Conservation (phyloP, 495 filamentous ascomycete genomes). For the Penicillium crystallinum region DNA sequence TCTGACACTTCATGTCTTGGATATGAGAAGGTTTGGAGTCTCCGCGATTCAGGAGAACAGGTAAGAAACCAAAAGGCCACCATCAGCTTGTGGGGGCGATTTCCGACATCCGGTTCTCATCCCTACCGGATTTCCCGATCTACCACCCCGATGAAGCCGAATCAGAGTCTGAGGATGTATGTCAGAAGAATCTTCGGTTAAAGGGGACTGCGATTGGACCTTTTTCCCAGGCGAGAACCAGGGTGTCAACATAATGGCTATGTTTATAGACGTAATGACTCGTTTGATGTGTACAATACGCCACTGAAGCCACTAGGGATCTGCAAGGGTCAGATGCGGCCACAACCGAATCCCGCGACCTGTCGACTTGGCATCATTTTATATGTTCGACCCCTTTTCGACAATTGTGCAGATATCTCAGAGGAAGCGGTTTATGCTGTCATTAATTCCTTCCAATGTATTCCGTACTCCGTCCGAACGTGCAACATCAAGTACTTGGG, state of each 20-base stretch:
- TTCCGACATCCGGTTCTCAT: background rate
- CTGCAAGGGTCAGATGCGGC: constrained; percentile 6
- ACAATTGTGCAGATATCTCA: background rate
- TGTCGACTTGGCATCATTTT: constrained; percentile 3
- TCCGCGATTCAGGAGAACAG: background rate
- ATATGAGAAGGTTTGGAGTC: background rate
- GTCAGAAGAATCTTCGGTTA: background rate
- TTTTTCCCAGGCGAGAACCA: too few relatives aligned
- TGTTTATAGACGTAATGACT: background rate
- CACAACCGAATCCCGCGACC: constrained; percentile 1
- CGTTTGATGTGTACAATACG: background rate
- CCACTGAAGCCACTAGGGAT: background rate
- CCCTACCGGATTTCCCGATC: background rate
- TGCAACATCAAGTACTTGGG: too few relatives aligned
- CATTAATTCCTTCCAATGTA: too few relatives aligned
- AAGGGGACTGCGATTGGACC: background rate
- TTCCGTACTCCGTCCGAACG: too few relatives aligned
- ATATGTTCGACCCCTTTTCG: background rate
- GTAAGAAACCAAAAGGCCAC: too few relatives aligned
- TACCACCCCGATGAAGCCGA: background rate
- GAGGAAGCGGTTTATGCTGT: too few relatives aligned
- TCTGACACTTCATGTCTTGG: constrained; percentile 15
- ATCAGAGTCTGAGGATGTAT: background rate
- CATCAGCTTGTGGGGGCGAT: background rate
- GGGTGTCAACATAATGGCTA: too few relatives aligned